Evolutionary conservation across 1,139 yeast species (phyloP), one percentile per base, ranked within the genome.

Genomic region (Pichiaceae sp.): DNA sequence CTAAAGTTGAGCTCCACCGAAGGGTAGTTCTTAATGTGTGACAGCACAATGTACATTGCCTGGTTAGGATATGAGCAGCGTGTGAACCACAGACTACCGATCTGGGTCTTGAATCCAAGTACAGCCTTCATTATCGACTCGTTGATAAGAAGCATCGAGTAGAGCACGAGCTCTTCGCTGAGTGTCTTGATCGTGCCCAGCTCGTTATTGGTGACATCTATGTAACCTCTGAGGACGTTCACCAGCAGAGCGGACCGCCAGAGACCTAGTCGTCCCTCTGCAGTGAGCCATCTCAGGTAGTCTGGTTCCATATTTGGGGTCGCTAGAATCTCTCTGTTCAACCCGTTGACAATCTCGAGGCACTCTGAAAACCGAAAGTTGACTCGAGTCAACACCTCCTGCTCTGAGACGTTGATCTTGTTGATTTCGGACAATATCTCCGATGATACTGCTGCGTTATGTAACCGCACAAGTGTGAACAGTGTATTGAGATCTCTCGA

Each of bases 31-130:
- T 42, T 39, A 11, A 47, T 19, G 32, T 48, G 51, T 6, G 43
- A 40, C 16, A 48, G 32, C 2, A 46, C 45, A 12, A 48, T 42
- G 11, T 38, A 44, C 44, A 48, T 39, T 4, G 51, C 50, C 21
- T 48, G 51, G 23, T 47, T 46, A 5, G 52, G 51, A 17, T 47
- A 45, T 15, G 50, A 42, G 26, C 39, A 43, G n/a, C 51, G 37
- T n/a, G 43, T 42, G 25, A 38, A 41, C 52, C 52, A 48, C 21
- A 48, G 18, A 2, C 42, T 34, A 12, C 38, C 35, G 8, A 29
- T 19, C 14, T 35, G 16, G 20, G 39, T 36, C 20, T 34, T 17
- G 17, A 39, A 9, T 3, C 48, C 51, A 2, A 46, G 32, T 7
- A 33, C 29, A 6, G 45, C 39, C 32, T 45, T 48, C 35, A 41